These are phyloP conservation scores for Hypoxylon fragiforme DNA, from an alignment of 495 filamentous ascomycete genomes.

Conservation along the genomic window DNA sequence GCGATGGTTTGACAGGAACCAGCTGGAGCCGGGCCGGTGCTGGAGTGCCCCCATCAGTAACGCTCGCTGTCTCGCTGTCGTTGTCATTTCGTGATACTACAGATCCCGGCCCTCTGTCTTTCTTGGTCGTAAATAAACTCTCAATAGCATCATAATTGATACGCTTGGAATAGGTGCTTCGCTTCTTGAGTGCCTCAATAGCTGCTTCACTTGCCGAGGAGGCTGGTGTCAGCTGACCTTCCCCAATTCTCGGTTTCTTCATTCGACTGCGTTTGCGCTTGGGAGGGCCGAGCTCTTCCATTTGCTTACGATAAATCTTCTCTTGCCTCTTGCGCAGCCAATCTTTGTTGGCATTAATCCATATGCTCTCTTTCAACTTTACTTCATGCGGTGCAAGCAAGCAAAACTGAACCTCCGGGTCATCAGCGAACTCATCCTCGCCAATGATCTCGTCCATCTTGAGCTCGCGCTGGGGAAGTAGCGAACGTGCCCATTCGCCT, in stretches of 20 bases:
- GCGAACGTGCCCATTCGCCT: constrained; percentile 37
- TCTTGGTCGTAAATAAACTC: constrained; percentile 50
- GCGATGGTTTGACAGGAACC: not conserved
- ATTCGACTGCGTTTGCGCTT: constrained; percentile 54
- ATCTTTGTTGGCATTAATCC: constrained; percentile 91
- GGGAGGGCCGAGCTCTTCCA: constrained; percentile 57
- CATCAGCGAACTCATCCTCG: constrained; percentile 79
- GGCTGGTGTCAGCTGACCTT: constrained; percentile 58
- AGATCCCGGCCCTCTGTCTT: constrained; percentile 43
- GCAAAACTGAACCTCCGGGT: constrained; percentile 81
- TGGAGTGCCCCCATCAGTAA: constrained; percentile 11
- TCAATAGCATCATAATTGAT: constrained; percentile 80
- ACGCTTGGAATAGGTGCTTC: constrained; percentile 70
- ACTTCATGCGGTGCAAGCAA: constrained; percentile 70
- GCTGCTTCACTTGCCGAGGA: constrained; percentile 72
- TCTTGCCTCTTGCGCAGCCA: constrained; percentile 82
- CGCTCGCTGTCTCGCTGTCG: constrained; percentile 31
- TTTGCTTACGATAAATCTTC: constrained; percentile 67
- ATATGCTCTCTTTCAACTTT: constrained; percentile 80
- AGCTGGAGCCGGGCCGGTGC: not conserved
- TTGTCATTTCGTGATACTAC: constrained; percentile 33
- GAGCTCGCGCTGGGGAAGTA: constrained; percentile 25
- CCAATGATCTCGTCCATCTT: constrained; percentile 61
- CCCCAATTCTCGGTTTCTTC: constrained; percentile 60
- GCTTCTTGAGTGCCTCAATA: constrained; percentile 69